Conservation (phyloP, 2,329 filamentous ascomycete species). For the Alternaria gaisen region DNA sequence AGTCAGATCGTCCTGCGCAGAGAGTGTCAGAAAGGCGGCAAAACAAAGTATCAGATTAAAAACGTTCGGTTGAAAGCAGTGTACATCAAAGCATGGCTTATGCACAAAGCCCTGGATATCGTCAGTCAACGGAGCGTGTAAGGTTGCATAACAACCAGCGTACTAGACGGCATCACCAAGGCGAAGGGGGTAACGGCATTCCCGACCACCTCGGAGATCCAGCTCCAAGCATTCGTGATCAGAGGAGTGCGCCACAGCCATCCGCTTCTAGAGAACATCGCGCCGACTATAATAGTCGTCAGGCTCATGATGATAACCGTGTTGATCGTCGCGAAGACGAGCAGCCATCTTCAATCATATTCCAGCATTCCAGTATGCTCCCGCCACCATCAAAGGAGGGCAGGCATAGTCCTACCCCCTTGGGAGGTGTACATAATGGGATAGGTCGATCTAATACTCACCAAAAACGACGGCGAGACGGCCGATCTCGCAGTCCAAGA, state of each 20-base stretch:
- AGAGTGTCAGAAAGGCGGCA: no score
- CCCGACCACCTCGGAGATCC: not conserved
- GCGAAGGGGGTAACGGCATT: not conserved
- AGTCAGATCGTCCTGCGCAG: no score
- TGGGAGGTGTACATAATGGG: not conserved
- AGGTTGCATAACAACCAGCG: not conserved
- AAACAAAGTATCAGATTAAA: no score
- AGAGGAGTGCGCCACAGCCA: not conserved
- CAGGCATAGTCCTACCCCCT: not conserved
- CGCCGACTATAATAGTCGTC: not conserved
- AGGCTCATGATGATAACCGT: not conserved
- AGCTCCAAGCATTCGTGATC: not conserved
- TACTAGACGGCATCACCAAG: not conserved
- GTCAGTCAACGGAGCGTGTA: not conserved
- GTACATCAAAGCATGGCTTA: not conserved
- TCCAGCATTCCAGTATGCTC: not conserved
- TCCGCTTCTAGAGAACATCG: not conserved
- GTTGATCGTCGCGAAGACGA: not conserved
- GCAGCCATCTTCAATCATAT: not conserved
- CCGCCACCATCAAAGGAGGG: not conserved
- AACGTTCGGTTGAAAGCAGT: not conserved
- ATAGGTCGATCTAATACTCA: rapidly evolving
- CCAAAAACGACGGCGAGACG: not conserved
- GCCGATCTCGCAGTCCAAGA: not conserved
- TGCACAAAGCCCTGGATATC: not conserved